phyloP scores from a whole-genome alignment of 2,329 filamentous ascomycete genomes.

The Aspergillus floridensis region DNA sequence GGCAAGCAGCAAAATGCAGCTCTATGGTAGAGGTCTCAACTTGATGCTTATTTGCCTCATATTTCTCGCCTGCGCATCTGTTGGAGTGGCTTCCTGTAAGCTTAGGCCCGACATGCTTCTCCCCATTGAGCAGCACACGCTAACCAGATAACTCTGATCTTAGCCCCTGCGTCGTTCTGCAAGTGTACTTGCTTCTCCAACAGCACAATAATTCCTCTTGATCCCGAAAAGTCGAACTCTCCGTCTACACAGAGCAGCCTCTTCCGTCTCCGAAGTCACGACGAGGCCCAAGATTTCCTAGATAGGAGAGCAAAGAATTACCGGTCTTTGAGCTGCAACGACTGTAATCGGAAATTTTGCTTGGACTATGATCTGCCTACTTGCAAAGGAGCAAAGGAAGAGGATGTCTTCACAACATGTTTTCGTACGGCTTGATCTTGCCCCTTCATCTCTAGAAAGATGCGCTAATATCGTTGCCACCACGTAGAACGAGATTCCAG shows the following conservation, averaged over 20 bases:
- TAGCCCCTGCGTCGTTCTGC: slow-evolving; percentile 61
- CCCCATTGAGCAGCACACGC: not conserved
- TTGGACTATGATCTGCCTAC: slow-evolving; percentile 60
- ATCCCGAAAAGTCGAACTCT: slow-evolving; percentile 37
- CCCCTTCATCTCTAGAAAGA: not conserved
- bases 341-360: slow-evolving; percentile 68
- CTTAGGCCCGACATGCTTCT: not conserved
- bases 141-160: slow-evolving; percentile 1
- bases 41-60: slow-evolving; percentile 27
- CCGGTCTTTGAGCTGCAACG: slow-evolving; percentile 56
- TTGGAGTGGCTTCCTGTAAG: slow-evolving; percentile 38
- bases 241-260: slow-evolving; percentile 19
- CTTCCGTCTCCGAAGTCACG: slow-evolving; percentile 22
- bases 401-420: slow-evolving; percentile 64
- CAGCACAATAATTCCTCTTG: slow-evolving; percentile 65
- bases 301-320: slow-evolving; percentile 35
- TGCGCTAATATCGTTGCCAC: slow-evolving; percentile 11
- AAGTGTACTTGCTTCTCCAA: slow-evolving; percentile 70
- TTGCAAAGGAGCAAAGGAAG: slow-evolving; percentile 61
- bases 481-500: slow-evolving; percentile 60
- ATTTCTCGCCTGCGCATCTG: slow-evolving; percentile 27
- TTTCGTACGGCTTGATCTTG: slow-evolving; percentile 50
- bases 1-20: slow-evolving; percentile 19
- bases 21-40: slow-evolving; percentile 12
- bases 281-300: slow-evolving; percentile 15